Conservation (phyloP, 306 rosid species). For the Vigna nakashimae region DNA sequence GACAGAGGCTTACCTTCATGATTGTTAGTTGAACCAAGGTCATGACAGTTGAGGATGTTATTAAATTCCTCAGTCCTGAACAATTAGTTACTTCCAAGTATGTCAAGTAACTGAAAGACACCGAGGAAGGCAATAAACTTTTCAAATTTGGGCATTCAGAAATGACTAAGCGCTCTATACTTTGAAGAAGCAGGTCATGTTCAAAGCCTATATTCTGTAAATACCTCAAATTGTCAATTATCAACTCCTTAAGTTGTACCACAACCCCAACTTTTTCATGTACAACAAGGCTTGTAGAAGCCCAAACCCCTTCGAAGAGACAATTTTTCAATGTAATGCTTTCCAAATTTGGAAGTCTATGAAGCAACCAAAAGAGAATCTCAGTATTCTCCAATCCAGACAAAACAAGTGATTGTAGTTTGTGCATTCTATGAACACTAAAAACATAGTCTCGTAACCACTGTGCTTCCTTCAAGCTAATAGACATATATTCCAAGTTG, state of each 20-base stretch:
- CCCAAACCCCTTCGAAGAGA: background rate
- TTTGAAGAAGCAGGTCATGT: conserved; percentile 18
- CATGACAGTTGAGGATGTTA: background rate
- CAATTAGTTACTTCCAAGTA: conserved; percentile 30
- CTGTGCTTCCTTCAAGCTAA: background rate
- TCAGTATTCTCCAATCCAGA: background rate
- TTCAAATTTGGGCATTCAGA: background rate
- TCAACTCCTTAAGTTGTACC: conserved; percentile 15
- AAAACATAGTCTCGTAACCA: background rate
- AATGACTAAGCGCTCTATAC: background rate
- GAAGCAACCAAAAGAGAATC: conserved; percentile 22
- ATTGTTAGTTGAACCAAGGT: background rate
- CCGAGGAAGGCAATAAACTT: background rate
- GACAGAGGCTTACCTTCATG: background rate
- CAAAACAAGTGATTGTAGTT: background rate
- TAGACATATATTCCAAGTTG: background rate
- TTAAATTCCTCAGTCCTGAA: background rate
- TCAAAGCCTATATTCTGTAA: conserved; percentile 11
- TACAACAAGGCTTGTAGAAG: background rate
- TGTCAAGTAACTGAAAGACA: conserved; percentile 16
- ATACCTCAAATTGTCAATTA: background rate
- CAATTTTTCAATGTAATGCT: background rate
- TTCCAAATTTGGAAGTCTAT: conserved; percentile 32
- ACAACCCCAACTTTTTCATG: conserved; percentile 20
- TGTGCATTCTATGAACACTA: conserved; percentile 17